Conservation (phyloP, 2,329 filamentous ascomycete species). For the Neospermospora avenae region DNA sequence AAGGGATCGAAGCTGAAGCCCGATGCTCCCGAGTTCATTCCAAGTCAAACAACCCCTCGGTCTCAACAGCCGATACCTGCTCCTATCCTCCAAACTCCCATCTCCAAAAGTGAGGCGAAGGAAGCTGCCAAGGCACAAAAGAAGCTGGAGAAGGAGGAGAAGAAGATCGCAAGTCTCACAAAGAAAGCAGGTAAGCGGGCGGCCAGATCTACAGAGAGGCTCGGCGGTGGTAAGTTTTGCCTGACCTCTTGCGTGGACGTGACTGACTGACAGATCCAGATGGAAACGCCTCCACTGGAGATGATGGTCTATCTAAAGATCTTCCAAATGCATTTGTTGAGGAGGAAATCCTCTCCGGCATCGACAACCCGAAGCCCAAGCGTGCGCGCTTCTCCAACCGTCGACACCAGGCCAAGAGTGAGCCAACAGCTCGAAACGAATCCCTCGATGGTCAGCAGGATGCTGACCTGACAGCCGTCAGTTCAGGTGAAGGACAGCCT, state of each 20-base stretch:
- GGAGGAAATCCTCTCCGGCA: conserved; percentile 4
- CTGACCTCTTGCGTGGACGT: not conserved
- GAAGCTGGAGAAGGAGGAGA: conserved; percentile 23
- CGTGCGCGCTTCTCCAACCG: conserved; percentile 20
- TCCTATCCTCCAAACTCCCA: conserved; percentile 8
- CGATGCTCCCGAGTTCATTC: conserved; percentile 42
- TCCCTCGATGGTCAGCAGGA: conserved; percentile 27
- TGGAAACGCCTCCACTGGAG: conserved; percentile 5
- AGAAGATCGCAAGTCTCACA: conserved; percentile 21
- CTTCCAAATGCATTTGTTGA: conserved; percentile 13
- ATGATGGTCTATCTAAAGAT: conserved; percentile 7
- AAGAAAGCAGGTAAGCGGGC: conserved; percentile 25
- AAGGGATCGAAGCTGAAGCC: conserved; percentile 36
- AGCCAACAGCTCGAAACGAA: conserved; percentile 21
- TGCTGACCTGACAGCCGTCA: conserved; percentile 21
- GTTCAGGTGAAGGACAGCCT: conserved; percentile 26
- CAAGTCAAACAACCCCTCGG: conserved; percentile 17
- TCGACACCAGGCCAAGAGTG: conserved; percentile 29
- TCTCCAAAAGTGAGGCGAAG: conserved; percentile 15
- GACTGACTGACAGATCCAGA: conserved; percentile 13
- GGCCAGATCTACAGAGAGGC: conserved; percentile 2
- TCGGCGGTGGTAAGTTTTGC: conserved; percentile 6
- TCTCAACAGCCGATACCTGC: not conserved
- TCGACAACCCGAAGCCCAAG: conserved; percentile 20
- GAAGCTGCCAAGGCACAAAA: conserved; percentile 24